These are phyloP conservation scores for Geotrichum klebahnii DNA, from an alignment of 1,139 yeast species.

Conservation along the genomic window DNA sequence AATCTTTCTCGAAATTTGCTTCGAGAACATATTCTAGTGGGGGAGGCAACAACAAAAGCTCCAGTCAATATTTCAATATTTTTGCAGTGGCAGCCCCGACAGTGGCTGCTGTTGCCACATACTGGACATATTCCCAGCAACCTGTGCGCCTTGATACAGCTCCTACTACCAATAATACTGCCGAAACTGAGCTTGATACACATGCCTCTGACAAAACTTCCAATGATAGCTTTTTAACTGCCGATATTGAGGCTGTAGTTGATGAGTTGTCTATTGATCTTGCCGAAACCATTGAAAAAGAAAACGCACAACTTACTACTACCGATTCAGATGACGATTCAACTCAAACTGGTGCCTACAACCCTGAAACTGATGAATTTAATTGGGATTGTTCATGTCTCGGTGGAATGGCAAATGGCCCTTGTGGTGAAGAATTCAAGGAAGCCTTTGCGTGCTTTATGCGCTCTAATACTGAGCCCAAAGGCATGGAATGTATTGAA, in stretches of 20 bases:
- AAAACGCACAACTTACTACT: background rate
- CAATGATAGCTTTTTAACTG: conserved; percentile 1
- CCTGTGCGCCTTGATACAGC: background rate
- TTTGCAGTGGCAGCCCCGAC: too few species aligned
- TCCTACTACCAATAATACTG: too few species aligned
- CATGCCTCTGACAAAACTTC: too few species aligned
- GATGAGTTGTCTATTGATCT: conserved; percentile 16
- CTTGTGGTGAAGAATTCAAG: conserved; percentile 96
- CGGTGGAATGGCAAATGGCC: conserved; percentile 98
- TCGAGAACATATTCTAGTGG: too few species aligned
- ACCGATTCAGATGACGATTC: conserved; percentile 17
- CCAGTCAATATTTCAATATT: too few species aligned
- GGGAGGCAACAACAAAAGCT: too few species aligned
- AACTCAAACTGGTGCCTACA: conserved; percentile 52
- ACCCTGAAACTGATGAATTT: conserved; percentile 97
- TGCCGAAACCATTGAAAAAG: conserved; percentile 6
- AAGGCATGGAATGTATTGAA: conserved; percentile 92
- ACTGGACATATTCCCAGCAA: background rate
- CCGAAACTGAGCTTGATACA: too few species aligned
- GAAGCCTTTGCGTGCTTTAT: conserved; percentile 94
- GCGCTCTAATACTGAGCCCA: conserved; percentile 90
- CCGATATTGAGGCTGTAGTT: conserved; percentile 16
- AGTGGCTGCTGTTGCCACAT: too few species aligned
- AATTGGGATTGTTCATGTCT: conserved; percentile 99
- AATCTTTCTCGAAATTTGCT: too few species aligned